Evolutionary conservation across 345 rosid species (phyloP).

Genomic region (Psidium friedrichsthalianum): DNA sequence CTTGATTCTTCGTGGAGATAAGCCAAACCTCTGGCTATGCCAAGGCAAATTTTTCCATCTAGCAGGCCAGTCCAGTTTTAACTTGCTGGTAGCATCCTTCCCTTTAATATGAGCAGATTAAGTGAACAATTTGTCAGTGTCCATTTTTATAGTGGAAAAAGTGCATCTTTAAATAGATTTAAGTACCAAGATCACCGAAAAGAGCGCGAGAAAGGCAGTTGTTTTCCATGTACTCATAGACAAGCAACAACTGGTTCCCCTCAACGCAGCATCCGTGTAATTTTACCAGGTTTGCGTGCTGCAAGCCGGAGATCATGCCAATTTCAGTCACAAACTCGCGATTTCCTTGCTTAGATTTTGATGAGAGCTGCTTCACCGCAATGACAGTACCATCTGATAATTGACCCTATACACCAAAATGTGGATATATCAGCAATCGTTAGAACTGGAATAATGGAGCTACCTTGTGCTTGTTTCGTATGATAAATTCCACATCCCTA

Average conservation of each 20-base stretch:
- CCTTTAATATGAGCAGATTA: conserved; percentile 21
- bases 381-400: conserved; percentile 57
- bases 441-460: not conserved
- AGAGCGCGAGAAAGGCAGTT: conserved; percentile 58
- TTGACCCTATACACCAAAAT: conserved; percentile 35
- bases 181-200: conserved; percentile 31
- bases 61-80: conserved; percentile 65
- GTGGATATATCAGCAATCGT: not conserved
- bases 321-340: conserved; percentile 69
- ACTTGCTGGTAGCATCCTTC: conserved; percentile 23
- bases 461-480: not conserved
- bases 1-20: conserved; percentile 80
- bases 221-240: conserved; percentile 71
- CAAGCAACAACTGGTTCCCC: conserved; percentile 54
- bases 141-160: not conserved
- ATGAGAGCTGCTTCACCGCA: conserved; percentile 65
- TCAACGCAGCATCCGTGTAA: conserved; percentile 72
- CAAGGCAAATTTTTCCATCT: conserved; percentile 60
- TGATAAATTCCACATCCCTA: not conserved
- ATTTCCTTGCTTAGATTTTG: conserved; percentile 70
- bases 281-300: conserved; percentile 75
- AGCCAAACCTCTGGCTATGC: conserved; percentile 67
- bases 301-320: conserved; percentile 68
- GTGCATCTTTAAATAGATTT: not conserved
- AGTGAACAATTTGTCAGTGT: not conserved